A percentile compares a stretch with the other conserved stretches of the same genome.
These are phyloP conservation scores for Nicotiana benthamiana DNA, from an alignment of 257 asterid genomes.

Conservation along the genomic window DNA sequence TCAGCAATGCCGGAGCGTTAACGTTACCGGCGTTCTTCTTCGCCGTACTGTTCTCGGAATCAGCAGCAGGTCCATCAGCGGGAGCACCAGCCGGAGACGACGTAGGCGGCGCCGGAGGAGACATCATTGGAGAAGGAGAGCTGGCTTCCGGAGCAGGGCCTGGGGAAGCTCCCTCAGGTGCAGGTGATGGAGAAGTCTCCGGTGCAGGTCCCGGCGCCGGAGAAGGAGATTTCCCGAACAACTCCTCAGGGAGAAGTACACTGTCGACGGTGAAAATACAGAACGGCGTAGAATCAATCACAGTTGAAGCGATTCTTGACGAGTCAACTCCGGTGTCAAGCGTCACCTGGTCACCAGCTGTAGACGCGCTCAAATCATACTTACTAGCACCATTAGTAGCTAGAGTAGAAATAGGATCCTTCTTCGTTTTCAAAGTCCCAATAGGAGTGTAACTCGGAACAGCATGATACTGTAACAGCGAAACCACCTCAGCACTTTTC, in stretches of 20 bases:
- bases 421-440: constrained; percentile 60
- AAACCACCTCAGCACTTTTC: constrained; percentile 62
- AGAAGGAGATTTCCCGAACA: constrained; percentile 71
- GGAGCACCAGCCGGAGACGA: constrained; percentile 60
- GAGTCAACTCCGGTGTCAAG: constrained; percentile 78
- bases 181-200: constrained; percentile 59
- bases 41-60: constrained; percentile 62
- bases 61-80: constrained; percentile 50
- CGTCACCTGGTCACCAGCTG: constrained; percentile 71
- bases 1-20: constrained; percentile 34
- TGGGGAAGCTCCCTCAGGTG: constrained; percentile 46
- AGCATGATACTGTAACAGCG: constrained; percentile 73
- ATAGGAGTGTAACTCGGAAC: constrained; percentile 61
- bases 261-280: constrained; percentile 78
- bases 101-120: constrained; percentile 81
- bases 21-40: constrained; percentile 29
- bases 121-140: constrained; percentile 44
- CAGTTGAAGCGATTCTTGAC: constrained; percentile 81
- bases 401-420: constrained; percentile 45
- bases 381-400: constrained; percentile 85
- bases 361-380: constrained; percentile 48
- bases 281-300: constrained; percentile 78
- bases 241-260: constrained; percentile 75
- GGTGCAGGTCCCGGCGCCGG: constrained; percentile 89
- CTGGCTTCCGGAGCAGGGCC: constrained; percentile 40